Conservation (phyloP, 2,329 filamentous ascomycete genomes). For the Claviceps capensis region DNA sequence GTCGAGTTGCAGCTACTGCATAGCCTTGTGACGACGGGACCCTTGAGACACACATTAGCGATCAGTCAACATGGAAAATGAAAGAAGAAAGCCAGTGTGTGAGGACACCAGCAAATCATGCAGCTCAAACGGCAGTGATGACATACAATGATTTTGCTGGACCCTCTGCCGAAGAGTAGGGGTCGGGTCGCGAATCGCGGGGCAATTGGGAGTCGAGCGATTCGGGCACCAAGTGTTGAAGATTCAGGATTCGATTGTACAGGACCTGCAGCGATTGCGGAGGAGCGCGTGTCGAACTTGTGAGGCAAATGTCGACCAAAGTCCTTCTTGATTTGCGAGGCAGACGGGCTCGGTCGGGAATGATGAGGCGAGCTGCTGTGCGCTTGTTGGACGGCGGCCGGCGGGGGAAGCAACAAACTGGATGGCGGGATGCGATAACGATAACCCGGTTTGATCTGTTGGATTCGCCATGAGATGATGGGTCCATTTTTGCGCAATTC, state of each 20-base stretch:
- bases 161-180: slow-evolving; percentile 3
- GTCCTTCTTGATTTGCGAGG: slow-evolving; percentile 1
- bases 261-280: not conserved
- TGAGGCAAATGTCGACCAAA: not conserved
- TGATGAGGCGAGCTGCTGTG: slow-evolving; percentile 8
- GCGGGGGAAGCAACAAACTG: slow-evolving; percentile 8
- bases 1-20: not conserved
- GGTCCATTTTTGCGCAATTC: not conserved
- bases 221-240: not conserved
- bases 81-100: not conserved
- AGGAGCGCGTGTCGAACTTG: not conserved
- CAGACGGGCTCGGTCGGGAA: not conserved
- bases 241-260: not conserved
- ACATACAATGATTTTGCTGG: not conserved
- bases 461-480: not conserved
- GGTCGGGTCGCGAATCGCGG: not conserved
- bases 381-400: slow-evolving; percentile 6
- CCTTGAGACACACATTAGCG: not conserved
- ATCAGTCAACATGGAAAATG: not conserved
- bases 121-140: not conserved
- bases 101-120: not conserved
- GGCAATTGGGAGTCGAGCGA: not conserved
- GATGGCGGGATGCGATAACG: slow-evolving; percentile 25
- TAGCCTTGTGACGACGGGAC: not conserved
- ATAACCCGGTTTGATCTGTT: slow-evolving; percentile 18